A percentile compares a stretch with the other conserved stretches of the same genome.
Conservation (phyloP, 257 asterid genomes). For the Phtheirospermum japonicum region DNA sequence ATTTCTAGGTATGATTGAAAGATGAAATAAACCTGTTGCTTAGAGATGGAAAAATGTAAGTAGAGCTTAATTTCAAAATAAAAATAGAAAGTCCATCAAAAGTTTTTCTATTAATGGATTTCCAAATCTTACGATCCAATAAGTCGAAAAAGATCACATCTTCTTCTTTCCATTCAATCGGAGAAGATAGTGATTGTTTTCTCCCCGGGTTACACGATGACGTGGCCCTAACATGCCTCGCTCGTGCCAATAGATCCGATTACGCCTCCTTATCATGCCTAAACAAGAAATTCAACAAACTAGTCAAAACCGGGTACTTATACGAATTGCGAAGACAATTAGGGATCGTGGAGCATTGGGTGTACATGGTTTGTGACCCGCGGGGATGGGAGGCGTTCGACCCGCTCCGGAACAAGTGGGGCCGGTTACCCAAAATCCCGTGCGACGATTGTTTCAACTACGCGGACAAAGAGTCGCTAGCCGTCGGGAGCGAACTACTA, state of each 20-base stretch:
- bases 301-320: slow-evolving; percentile 58
- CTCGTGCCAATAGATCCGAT: slow-evolving; percentile 67
- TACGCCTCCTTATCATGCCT: slow-evolving; percentile 62
- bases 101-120: too few species aligned
- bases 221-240: slow-evolving; percentile 67
- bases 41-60: slow-evolving; percentile 18
- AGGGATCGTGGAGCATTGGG: slow-evolving; percentile 75
- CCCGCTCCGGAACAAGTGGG: slow-evolving; percentile 70
- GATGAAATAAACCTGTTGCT: slow-evolving; percentile 25
- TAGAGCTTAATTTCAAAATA: slow-evolving; percentile 20
- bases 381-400: slow-evolving; percentile 95
- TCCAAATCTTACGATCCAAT: too few species aligned
- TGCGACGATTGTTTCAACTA: slow-evolving; percentile 81
- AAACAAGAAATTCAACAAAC: slow-evolving; percentile 48
- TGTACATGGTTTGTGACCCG: slow-evolving; percentile 87
- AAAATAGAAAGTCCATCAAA: not conserved
- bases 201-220: slow-evolving; percentile 76
- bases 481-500: slow-evolving; percentile 73
- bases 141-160: slow-evolving; percentile 33
- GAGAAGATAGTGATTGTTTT: slow-evolving; percentile 45
- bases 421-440: slow-evolving; percentile 72
- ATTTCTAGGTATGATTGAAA: slow-evolving; percentile 29
- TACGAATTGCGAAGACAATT: slow-evolving; percentile 73
- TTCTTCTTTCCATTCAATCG: slow-evolving; percentile 25
- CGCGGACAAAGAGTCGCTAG: slow-evolving; percentile 81